Conservation (phyloP, 768 basidiomycete species). For the Rhodotorula kratochvilovae region DNA sequence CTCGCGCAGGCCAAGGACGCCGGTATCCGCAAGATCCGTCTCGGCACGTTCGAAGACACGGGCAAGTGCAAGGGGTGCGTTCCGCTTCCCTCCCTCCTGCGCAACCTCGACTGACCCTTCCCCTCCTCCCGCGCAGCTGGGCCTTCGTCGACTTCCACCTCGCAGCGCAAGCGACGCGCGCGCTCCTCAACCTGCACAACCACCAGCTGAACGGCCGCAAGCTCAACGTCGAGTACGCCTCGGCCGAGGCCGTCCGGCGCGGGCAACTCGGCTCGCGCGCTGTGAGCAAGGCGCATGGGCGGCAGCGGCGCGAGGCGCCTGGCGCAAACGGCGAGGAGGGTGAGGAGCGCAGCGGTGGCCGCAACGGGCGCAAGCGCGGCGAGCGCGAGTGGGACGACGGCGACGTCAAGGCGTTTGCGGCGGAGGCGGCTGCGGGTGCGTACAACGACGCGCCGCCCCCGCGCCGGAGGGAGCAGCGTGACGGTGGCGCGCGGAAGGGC, state of each 20-base stretch:
- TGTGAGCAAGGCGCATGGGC: slow-evolving; percentile 10
- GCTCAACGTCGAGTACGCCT: slow-evolving; percentile 83
- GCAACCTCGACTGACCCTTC: neutral
- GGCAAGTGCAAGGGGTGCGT: slow-evolving; percentile 91
- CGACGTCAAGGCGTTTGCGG: slow-evolving; percentile 3
- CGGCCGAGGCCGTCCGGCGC: slow-evolving; percentile 76
- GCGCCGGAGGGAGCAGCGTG: slow-evolving; percentile 15
- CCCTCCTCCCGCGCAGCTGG: slow-evolving; percentile 58
- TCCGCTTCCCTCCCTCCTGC: too few species aligned
- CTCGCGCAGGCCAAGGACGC: slow-evolving; percentile 42
- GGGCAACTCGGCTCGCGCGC: slow-evolving; percentile 56
- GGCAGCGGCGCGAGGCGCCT: neutral
- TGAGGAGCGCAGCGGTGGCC: neutral
- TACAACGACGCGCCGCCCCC: slow-evolving; percentile 7
- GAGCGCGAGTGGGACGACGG: slow-evolving; percentile 32
- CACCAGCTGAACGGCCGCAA: slow-evolving; percentile 70
- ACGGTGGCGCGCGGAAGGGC: slow-evolving; percentile 11
- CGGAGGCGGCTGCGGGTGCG: neutral
- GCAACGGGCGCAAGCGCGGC: neutral
- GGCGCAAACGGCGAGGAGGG: neutral
- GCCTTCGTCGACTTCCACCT: slow-evolving; percentile 88
- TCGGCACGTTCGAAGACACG: slow-evolving; percentile 95
- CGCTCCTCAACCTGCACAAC: slow-evolving; percentile 76
- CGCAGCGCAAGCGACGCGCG: slow-evolving; percentile 71
- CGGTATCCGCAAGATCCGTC: slow-evolving; percentile 65